phyloP scores from a whole-genome alignment of 192 early-diverging fungal species.

The Podila horticola region DNA sequence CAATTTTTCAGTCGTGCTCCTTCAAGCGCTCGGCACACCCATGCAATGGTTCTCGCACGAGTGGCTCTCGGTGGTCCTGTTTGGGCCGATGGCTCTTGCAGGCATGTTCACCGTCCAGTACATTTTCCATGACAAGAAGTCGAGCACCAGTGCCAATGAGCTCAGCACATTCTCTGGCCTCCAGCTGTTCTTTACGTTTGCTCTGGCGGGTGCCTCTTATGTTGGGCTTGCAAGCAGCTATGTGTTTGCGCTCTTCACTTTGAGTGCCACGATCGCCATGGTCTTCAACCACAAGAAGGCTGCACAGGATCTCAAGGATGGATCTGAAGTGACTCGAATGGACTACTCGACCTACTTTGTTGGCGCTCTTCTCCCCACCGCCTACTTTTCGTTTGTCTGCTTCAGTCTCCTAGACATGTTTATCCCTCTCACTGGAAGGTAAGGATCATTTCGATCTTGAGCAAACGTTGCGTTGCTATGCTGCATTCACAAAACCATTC shows the following conservation, averaged over 20 bases:
- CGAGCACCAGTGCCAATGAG: conserved; percentile 45
- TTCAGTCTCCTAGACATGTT: conserved; percentile 68
- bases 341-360: conserved; percentile 52
- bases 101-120: conserved; percentile 60
- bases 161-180: conserved; percentile 31
- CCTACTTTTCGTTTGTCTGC: conserved; percentile 57
- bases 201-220: conserved; percentile 45
- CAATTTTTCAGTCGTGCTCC: conserved; percentile 36
- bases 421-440: conserved; percentile 71
- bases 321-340: conserved; percentile 13
- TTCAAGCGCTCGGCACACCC: conserved; percentile 44
- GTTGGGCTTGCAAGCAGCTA: conserved; percentile 59
- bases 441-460: neutral
- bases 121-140: conserved; percentile 42
- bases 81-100: conserved; percentile 57
- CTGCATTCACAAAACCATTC: too few species aligned
- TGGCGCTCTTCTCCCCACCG: conserved; percentile 26
- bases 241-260: conserved; percentile 57
- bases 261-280: conserved; percentile 28
- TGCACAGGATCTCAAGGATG: conserved; percentile 4
- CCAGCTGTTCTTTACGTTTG: conserved; percentile 31
- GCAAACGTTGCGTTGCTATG: too few species aligned
- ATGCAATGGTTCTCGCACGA: conserved; percentile 77
- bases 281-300: conserved; percentile 51
- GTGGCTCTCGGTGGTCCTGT: conserved; percentile 65